Evolutionary conservation across 225 moss, liverwort and hornwort species (phyloP).

Genomic region (Marchantia polymorpha): DNA sequence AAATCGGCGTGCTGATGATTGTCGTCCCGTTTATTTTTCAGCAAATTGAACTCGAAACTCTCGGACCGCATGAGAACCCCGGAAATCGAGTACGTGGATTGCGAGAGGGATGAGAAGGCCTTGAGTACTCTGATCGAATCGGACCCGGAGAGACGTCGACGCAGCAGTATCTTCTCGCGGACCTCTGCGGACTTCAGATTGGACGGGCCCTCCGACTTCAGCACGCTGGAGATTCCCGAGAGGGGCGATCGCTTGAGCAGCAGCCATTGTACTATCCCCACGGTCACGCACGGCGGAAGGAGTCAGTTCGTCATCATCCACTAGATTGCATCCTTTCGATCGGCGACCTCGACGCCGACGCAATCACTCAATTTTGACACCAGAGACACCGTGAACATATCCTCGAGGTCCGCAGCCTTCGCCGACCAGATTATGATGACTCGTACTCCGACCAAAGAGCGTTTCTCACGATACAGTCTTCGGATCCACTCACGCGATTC

Average conservation of each 20-base stretch:
- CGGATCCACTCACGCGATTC: background rate
- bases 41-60: slow-evolving; percentile 11
- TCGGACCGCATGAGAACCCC: slow-evolving; percentile 5
- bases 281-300: background rate
- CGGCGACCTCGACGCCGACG: background rate
- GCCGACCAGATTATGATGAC: background rate
- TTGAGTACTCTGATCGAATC: background rate
- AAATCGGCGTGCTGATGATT: background rate
- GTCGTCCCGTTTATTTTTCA: background rate
- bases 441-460: background rate
- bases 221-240: background rate
- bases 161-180: background rate
- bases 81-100: slow-evolving; percentile 11
- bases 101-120: background rate
- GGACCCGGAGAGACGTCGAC: background rate
- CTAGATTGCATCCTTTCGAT: background rate
- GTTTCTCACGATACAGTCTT: background rate
- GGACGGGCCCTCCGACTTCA: background rate
- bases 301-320: slow-evolving; percentile 22
- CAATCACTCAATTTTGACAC: background rate
- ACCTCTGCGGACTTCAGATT: slow-evolving; percentile 1
- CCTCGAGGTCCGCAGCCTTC: background rate
- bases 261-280: background rate
- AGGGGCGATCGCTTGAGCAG: slow-evolving; percentile 13
- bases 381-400: background rate